These are phyloP conservation scores for Anthracocystis walkeri DNA, from an alignment of 1,284 basidiomycete genomes.

Conservation along the genomic window DNA sequence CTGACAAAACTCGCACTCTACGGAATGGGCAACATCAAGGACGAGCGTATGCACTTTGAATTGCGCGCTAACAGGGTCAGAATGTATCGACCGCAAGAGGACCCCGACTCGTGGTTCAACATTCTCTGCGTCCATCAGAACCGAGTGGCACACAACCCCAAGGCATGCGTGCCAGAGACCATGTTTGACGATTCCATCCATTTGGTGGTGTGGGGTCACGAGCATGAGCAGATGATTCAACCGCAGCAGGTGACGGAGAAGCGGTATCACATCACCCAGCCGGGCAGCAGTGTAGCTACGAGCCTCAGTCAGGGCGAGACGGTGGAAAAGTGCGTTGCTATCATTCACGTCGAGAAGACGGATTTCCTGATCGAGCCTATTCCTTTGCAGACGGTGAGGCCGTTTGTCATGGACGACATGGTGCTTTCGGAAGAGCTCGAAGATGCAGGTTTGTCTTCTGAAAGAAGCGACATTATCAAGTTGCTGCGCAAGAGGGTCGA, in stretches of 20 bases:
- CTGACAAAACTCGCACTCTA: constrained; percentile 87
- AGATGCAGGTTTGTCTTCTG: constrained; percentile 37
- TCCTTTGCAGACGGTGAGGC: constrained; percentile 88
- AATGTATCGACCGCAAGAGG: constrained; percentile 92
- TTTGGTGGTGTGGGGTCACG: constrained; percentile 97
- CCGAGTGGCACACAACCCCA: constrained; percentile 90
- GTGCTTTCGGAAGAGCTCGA: constrained; percentile 76
- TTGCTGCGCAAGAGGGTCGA: constrained; percentile 53
- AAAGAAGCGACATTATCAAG: constrained; percentile 56
- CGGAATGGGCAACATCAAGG: constrained; percentile 96
- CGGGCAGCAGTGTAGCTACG: constrained; percentile 94
- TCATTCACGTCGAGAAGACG: constrained; percentile 76
- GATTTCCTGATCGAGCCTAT: constrained; percentile 88
- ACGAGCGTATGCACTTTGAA: constrained; percentile 95
- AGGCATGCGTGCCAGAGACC: constrained; percentile 91
- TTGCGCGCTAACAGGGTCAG: constrained; percentile 89
- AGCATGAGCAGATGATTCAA: constrained; percentile 93
- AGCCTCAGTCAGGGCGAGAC: constrained; percentile 71
- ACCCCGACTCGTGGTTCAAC: constrained; percentile 88
- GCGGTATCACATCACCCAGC: constrained; percentile 90
- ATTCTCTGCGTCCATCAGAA: constrained; percentile 95
- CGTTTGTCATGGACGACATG: constrained; percentile 92
- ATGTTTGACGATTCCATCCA: constrained; percentile 96
- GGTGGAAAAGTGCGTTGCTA: constrained; percentile 56
- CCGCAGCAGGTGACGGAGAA: constrained; percentile 92